Evolutionary conservation across 164 flowering plant genomes (phyloP).

Genomic region (Saururus chinensis): DNA sequence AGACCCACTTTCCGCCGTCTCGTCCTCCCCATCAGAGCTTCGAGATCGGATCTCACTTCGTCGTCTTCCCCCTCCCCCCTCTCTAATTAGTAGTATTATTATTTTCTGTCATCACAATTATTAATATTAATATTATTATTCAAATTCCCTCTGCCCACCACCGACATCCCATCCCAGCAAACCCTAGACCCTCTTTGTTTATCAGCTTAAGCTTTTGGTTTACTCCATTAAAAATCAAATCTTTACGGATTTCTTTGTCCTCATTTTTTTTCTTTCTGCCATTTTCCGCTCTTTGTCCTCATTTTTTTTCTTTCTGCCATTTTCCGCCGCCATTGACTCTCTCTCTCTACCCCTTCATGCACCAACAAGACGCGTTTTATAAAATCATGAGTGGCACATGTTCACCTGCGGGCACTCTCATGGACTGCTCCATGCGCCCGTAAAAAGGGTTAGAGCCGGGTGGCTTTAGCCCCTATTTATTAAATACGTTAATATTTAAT

Average conservation of each 20-base stretch:
- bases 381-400: no score
- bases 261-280: not conserved
- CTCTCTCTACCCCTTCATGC: not conserved
- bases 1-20: not conserved
- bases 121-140: no score
- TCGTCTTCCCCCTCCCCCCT: not conserved
- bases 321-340: constrained; percentile 10
- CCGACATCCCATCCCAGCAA: constrained; percentile 6
- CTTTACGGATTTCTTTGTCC: not conserved
- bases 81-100: no score
- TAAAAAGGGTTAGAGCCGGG: no score
- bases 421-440: no score
- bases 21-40: not conserved
- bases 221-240: no score
- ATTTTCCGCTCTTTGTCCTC: not conserved
- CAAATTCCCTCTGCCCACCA: constrained; percentile 1
- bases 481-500: no score
- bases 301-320: not conserved
- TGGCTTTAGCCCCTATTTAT: no score
- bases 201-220: no score
- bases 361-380: no score
- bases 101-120: no score
- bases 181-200: constrained; percentile 3
- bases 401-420: no score
- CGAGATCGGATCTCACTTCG: constrained; percentile 6